Percentiles rank a stretch among this genome's conserved stretches.
phyloP scores from a whole-genome alignment of 108 stramenopile genomes.

The Fistulifera solaris region DNA sequence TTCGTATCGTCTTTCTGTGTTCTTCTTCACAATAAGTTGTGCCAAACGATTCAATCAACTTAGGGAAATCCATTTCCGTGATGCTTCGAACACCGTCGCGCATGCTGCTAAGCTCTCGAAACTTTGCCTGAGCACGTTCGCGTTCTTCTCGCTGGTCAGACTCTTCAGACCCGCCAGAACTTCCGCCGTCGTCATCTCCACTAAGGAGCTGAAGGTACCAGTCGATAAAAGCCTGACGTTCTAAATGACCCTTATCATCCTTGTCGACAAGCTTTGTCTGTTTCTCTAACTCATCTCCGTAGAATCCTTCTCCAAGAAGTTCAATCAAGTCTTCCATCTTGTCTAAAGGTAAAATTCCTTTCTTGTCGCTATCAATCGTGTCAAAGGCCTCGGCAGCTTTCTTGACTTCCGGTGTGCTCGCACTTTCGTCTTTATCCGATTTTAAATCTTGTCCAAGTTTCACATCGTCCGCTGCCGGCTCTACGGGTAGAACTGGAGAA shows the following conservation, averaged over 20 bases:
- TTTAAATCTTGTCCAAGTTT: not conserved
- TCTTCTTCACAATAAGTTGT: conserved; percentile 84
- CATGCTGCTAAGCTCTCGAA: conserved; percentile 14
- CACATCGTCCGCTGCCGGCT: not conserved
- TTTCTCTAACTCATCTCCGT: conserved; percentile 68
- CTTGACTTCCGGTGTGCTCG: not conserved
- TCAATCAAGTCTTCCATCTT: conserved; percentile 58
- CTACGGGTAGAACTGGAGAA: not conserved
- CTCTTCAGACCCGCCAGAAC: conserved; percentile 37
- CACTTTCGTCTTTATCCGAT: too few species aligned
- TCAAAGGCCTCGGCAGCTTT: conserved; percentile 13
- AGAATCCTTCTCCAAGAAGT: conserved; percentile 75
- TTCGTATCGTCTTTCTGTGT: conserved; percentile 50
- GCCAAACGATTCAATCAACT: conserved; percentile 71
- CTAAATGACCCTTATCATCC: conserved; percentile 31
- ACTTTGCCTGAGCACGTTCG: conserved; percentile 40
- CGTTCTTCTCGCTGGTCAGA: conserved; percentile 52
- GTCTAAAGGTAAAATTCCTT: conserved; percentile 1
- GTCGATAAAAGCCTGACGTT: conserved; percentile 36
- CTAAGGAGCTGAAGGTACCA: conserved; percentile 62
- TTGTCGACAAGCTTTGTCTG: conserved; percentile 58
- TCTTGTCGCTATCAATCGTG: conserved; percentile 4
- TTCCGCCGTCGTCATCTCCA: conserved; percentile 25
- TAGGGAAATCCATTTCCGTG: conserved; percentile 39
- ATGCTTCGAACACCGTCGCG: conserved; percentile 25